Evolutionary conservation across 2,329 filamentous ascomycete genomes (phyloP).

Genomic region (Fusarium sp.): DNA sequence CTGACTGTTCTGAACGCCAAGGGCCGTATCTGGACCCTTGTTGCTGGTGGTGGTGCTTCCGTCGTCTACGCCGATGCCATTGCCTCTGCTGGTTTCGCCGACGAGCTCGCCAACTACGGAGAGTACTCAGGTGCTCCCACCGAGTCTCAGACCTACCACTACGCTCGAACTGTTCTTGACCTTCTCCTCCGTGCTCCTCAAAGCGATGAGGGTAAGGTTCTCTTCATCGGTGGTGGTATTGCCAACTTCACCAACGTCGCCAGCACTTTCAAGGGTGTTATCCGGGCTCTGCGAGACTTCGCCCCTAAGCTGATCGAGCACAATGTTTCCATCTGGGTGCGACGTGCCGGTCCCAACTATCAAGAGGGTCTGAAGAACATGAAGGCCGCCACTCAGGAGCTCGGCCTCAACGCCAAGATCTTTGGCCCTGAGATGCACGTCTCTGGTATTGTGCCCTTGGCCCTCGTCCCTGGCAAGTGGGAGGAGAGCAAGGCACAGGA

Average conservation of each 20-base stretch:
- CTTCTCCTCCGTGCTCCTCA: conserved; percentile 93
- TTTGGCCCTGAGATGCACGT: conserved; percentile 90
- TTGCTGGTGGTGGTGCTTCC: conserved; percentile 98
- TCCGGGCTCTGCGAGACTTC: conserved; percentile 92
- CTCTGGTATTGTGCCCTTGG: conserved; percentile 93
- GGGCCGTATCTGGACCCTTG: conserved; percentile 96
- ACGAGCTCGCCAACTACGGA: conserved; percentile 98
- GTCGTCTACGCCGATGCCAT: conserved; percentile 99
- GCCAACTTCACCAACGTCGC: conserved; percentile 99
- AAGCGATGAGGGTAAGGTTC: conserved; percentile 90
- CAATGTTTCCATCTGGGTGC: conserved; percentile 98
- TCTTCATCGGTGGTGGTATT: conserved; percentile 99
- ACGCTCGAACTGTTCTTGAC: conserved; percentile 95
- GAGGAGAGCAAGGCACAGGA: conserved; percentile 68
- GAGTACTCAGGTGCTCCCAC: conserved; percentile 99
- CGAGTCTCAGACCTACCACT: conserved; percentile 99
- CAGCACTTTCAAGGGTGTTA: conserved; percentile 99
- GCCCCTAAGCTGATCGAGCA: conserved; percentile 88
- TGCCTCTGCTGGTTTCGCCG: conserved; percentile 91
- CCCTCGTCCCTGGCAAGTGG: conserved; percentile 73
- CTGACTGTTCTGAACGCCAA: conserved; percentile 91
- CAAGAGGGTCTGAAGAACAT: conserved; percentile 99
- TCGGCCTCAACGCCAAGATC: conserved; percentile 76
- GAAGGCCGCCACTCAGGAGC: conserved; percentile 93
- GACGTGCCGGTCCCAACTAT: conserved; percentile 90